These are phyloP conservation scores for Blyttiomyces sp. DNA, from an alignment of 371 early-diverging fungal genomes.

Conservation along the genomic window DNA sequence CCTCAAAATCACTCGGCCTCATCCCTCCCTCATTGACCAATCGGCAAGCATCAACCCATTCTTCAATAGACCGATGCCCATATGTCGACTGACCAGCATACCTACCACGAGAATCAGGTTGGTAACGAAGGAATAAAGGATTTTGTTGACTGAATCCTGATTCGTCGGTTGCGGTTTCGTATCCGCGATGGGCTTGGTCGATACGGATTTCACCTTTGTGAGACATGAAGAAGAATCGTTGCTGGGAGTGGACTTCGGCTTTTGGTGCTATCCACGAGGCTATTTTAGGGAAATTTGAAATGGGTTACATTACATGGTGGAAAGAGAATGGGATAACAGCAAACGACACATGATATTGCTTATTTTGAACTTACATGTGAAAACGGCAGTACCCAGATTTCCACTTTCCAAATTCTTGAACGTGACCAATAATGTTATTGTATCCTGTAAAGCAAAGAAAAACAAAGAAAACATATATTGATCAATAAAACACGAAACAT, in stretches of 20 bases:
- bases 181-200: conserved; percentile 57
- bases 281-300: conserved; percentile 1
- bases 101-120: conserved; percentile 44
- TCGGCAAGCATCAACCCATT: conserved; percentile 36
- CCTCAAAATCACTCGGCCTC: conserved; percentile 25
- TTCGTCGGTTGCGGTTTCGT: conserved; percentile 39
- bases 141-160: conserved; percentile 37
- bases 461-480: no score
- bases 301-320: no score
- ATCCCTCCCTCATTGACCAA: conserved; percentile 29
- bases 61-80: conserved; percentile 45
- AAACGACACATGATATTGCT: conserved; percentile 2
- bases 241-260: conserved; percentile 53
- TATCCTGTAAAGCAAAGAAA: no score
- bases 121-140: conserved; percentile 50
- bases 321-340: background rate
- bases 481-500: no score
- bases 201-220: conserved; percentile 45
- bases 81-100: conserved; percentile 49
- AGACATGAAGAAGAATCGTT: conserved; percentile 50
- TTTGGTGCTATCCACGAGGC: conserved; percentile 55
- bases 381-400: conserved; percentile 40
- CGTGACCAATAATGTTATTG: conserved; percentile 50
- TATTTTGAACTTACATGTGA: conserved; percentile 28
- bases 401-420: conserved; percentile 19